Evolutionary conservation across 1,284 basidiomycete genomes (phyloP).

Genomic region (Garcileccinum viscosum): DNA sequence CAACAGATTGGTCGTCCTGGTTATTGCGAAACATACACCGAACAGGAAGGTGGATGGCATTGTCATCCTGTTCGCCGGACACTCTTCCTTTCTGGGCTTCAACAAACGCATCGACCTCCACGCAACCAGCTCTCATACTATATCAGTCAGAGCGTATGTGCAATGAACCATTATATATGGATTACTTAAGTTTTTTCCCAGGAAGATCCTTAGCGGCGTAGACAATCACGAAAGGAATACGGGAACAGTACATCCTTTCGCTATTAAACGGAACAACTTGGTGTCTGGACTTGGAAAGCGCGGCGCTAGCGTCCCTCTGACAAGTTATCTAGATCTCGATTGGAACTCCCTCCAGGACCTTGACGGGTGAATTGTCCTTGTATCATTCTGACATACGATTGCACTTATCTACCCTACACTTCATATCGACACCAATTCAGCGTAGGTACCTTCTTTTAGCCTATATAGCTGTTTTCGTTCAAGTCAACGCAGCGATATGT

Average conservation of each 20-base stretch:
- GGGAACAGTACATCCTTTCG: neutral
- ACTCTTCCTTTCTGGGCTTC: neutral
- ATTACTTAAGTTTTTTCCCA: neutral
- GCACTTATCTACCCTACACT: neutral
- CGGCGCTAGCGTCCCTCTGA: neutral
- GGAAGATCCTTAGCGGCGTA: neutral
- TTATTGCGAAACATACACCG: neutral
- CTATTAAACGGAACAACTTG: neutral
- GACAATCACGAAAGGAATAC: neutral
- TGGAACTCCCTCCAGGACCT: neutral
- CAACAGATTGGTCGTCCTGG: neutral
- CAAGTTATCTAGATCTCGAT: neutral
- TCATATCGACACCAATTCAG: neutral
- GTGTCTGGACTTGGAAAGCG: neutral
- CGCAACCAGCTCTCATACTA: neutral
- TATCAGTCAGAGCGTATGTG: neutral
- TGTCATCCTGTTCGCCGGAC: neutral
- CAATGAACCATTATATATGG: neutral
- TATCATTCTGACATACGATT: neutral
- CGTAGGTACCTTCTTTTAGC: neutral
- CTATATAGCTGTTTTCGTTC: neutral
- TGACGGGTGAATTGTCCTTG: neutral
- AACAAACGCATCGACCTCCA: neutral
- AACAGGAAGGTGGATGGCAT: neutral
- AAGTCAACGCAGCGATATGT: too few relatives aligned